Evolutionary conservation across 108 stramenopile species (phyloP).

Genomic region (Nitzschia sp.): DNA sequence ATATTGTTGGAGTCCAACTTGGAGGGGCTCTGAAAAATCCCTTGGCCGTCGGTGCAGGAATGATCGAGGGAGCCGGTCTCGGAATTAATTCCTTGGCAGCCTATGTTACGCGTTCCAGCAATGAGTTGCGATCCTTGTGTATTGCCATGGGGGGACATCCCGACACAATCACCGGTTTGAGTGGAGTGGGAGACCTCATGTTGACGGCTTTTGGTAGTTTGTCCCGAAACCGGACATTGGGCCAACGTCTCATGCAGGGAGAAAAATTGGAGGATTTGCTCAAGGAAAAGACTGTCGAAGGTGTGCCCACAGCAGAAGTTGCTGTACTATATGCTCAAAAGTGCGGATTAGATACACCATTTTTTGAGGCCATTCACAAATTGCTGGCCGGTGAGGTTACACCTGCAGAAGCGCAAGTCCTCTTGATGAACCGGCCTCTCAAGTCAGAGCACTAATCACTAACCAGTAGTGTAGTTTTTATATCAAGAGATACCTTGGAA

Average conservation of each 20-base stretch:
- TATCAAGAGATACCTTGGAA: no score
- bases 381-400: conserved; percentile 7
- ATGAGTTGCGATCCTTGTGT: conserved; percentile 62
- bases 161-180: conserved; percentile 70
- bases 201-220: conserved; percentile 77
- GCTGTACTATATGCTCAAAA: conserved; percentile 65
- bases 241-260: conserved; percentile 72
- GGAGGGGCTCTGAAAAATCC: conserved; percentile 89
- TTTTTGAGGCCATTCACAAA: conserved; percentile 44
- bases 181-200: conserved; percentile 85
- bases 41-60: conserved; percentile 82
- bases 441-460: conserved; percentile 11
- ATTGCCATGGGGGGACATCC: conserved; percentile 79
- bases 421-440: conserved; percentile 21
- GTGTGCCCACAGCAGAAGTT: conserved; percentile 74
- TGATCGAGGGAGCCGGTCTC: conserved; percentile 73
- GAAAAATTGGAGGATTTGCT: conserved; percentile 70
- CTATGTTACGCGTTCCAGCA: conserved; percentile 70
- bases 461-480: background rate
- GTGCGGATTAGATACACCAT: conserved; percentile 69
- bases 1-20: conserved; percentile 69
- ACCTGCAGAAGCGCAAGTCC: conserved; percentile 8
- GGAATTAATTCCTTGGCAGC: conserved; percentile 88
- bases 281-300: conserved; percentile 59
- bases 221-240: conserved; percentile 72